Evolutionary conservation across 805 yeast genomes (phyloP), one percentile per base, ranked within the genome.

Genomic region (Zygosaccharomyces pseudorouxii): DNA sequence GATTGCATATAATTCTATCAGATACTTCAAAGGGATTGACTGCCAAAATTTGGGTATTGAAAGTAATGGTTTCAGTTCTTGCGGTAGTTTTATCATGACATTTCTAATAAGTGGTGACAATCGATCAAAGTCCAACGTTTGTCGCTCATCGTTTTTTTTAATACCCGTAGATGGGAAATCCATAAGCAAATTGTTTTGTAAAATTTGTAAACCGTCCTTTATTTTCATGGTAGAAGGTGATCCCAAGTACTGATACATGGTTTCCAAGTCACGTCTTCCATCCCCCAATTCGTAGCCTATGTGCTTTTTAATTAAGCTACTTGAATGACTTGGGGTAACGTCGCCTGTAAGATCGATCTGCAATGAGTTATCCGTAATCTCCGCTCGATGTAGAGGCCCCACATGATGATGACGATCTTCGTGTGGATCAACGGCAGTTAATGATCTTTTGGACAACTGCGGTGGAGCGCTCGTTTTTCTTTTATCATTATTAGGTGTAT

Each of bases 1-100:
- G 1, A 70, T 59, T 0, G 73, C 64, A 23, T 62, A 59, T 6
- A 64, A 51, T 48, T 70, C 70, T 30, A 72, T 48, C 1, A 63
- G 46, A 20, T 59, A 50, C 2, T 50, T 47, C 4, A 63, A 30
- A 2, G 70, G 69, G 9, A 69, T 31, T 7, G 61, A 42, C 10
- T 55, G 56, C 37, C 58, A 62, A 52, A 71, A 71, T 2, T 29
- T 29, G 4, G 63, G 49, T 3, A 58, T 45, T 0, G 55, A 29
- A 36, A 71, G 45, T 1, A 71, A 39, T 4, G 67, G 64, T 42
- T 63, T 67, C 39, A 71, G 55, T 4, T 63, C 53, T 6, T 46
- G 29, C 3, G 73, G 66, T 45, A 58, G 56, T 19, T 58, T 52
- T 0, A 63, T 50, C 43, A 65, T 55, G 11, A 65, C 40, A 22